phyloP scores from a whole-genome alignment of 1,139 yeast genomes.

The Debaryomyces udenii region DNA sequence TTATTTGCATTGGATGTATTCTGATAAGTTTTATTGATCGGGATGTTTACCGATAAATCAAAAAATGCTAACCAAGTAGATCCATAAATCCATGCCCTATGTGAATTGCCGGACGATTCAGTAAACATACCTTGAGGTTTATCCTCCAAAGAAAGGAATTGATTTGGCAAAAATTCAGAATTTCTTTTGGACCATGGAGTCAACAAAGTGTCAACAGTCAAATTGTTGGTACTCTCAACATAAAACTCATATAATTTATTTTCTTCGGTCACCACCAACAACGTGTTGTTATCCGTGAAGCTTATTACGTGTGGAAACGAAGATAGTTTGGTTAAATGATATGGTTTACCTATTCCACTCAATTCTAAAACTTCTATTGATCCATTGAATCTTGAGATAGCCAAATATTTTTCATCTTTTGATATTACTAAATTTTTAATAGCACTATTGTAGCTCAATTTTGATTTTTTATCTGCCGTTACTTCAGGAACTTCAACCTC shows the following conservation, averaged over 20 bases:
- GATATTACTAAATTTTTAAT: slow-evolving; percentile 57
- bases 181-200: slow-evolving; percentile 83
- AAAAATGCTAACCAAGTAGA: slow-evolving; percentile 81
- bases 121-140: slow-evolving; percentile 75
- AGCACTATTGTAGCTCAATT: slow-evolving; percentile 41
- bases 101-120: slow-evolving; percentile 22
- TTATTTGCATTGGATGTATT: slow-evolving; percentile 30
- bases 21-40: slow-evolving; percentile 38
- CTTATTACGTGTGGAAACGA: slow-evolving; percentile 64
- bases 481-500: slow-evolving; percentile 43
- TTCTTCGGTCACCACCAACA: slow-evolving; percentile 72
- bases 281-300: slow-evolving; percentile 50
- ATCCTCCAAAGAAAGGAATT: slow-evolving; percentile 61
- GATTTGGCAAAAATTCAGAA: slow-evolving; percentile 72
- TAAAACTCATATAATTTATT: slow-evolving; percentile 71
- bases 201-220: slow-evolving; percentile 37
- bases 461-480: slow-evolving; percentile 15
- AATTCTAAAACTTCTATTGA: slow-evolving; percentile 56
- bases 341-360: slow-evolving; percentile 18
- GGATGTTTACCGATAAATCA: slow-evolving; percentile 65
- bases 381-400: slow-evolving; percentile 67
- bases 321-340: slow-evolving; percentile 53
- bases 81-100: slow-evolving; percentile 80
- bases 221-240: slow-evolving; percentile 28
- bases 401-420: slow-evolving; percentile 46